Percentiles rank a stretch among this genome's conserved stretches.
These are phyloP conservation scores for Cladosporium sphaerospermum DNA, from an alignment of 2,329 filamentous ascomycete genomes.

Conservation along the genomic window DNA sequence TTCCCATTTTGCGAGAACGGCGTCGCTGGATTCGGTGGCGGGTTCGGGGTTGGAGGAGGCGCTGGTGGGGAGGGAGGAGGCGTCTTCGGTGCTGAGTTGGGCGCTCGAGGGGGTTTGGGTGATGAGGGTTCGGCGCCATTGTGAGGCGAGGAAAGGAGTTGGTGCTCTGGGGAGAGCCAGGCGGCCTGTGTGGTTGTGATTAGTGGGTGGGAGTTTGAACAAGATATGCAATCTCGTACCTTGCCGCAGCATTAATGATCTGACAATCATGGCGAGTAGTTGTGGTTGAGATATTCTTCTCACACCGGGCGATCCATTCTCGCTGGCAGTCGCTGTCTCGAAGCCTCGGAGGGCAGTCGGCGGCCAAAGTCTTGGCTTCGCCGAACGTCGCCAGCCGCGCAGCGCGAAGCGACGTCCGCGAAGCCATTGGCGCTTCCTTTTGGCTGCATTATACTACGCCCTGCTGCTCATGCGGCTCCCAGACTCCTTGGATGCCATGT, in stretches of 20 bases:
- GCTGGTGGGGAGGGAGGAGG: conserved; percentile 26
- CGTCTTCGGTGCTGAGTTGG: conserved; percentile 22
- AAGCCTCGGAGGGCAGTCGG: no score
- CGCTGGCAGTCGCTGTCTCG: no score
- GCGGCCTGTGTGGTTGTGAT: conserved; percentile 28
- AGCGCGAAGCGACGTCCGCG: neutral
- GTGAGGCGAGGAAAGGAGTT: conserved; percentile 27
- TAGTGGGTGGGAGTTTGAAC: neutral
- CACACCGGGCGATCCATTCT: no score
- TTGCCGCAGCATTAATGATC: conserved; percentile 36
- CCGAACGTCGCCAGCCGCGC: neutral
- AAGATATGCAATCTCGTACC: conserved; percentile 21
- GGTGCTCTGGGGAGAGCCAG: conserved; percentile 32
- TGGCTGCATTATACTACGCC: neutral
- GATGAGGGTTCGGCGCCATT: conserved; percentile 31
- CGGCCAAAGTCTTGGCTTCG: conserved; percentile 1
- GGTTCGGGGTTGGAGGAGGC: conserved; percentile 21
- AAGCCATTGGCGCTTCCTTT: conserved; percentile 11
- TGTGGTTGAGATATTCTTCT: neutral
- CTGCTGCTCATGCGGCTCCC: neutral
- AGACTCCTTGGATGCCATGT: conserved; percentile 22
- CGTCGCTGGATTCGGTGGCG: conserved; percentile 25
- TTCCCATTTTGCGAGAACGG: conserved; percentile 37
- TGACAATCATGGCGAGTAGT: conserved; percentile 36
- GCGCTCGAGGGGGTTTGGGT: conserved; percentile 23